Evolutionary conservation across 73 alveolate species (phyloP), one percentile per base, ranked within the genome.

Genomic region (Paramecium tetraurelia): DNA sequence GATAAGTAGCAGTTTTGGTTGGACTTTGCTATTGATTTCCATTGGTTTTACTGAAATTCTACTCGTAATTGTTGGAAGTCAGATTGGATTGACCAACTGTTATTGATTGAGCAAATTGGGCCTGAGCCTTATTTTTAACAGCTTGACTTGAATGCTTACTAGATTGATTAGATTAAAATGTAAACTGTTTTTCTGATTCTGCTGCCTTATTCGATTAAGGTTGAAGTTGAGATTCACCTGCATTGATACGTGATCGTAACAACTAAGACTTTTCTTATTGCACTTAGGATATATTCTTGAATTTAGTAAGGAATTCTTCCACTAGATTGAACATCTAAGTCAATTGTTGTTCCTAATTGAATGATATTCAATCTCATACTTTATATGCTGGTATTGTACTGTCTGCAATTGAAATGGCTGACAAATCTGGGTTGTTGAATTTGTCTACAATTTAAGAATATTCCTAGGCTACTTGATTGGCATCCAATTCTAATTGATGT

Each of bases 401-500:
- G 5, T 75, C 87, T 36, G 87, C 41, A 75, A 75, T 44, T 36
- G 87, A 75, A 4, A 75, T 75, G 21, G 68, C 87, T 2, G 87
- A 75, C 38, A 75, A 33, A 75, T 75, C 87, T 16, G 87, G 87
- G 12, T 75, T 75, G 33, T 75, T 75, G 20, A 75, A 75, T 75
- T 75, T 75, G 22, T 75, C 87, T 10, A 75, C 48, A 16, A 75
- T 75, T 75, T 75, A 44, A 1, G 87, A 33, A 75, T 75, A 75
- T 35, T 75, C 87, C 16, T 75, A 75, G 9, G 87, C 87, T 29
- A 75, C 87, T 44, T 75, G 20, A 10, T 75, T 21, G 29, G 87
- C 87, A 33, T 75, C 87, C 18, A 33, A 75, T 36, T 75, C 68
- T 31, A 75, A 33, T 75, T 75, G 21, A 5, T 75, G 5, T 20